These are phyloP conservation scores for Rostrohypoxylon terebratum DNA, from an alignment of 495 filamentous ascomycete genomes.

Conservation along the genomic window DNA sequence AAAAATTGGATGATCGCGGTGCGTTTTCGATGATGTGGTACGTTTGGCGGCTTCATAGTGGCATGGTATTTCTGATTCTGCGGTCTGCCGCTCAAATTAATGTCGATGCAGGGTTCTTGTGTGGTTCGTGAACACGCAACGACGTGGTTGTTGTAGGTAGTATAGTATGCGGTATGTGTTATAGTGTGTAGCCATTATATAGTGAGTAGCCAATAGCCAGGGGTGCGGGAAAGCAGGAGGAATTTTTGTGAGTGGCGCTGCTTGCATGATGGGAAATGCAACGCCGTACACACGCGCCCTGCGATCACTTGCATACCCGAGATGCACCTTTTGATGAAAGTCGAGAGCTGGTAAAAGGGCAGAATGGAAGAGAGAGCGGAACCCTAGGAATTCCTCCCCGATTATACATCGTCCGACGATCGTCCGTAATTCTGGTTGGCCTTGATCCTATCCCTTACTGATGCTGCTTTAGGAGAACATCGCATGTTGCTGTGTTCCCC, in stretches of 20 bases:
- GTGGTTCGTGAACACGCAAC: conserved; percentile 26
- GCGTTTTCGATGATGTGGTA: conserved; percentile 37
- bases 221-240: conserved; percentile 34
- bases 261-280: conserved; percentile 39
- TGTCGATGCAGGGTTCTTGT: conserved; percentile 40
- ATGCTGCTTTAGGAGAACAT: conserved; percentile 19
- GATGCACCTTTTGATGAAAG: conserved; percentile 40
- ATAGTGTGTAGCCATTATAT: conserved; percentile 11
- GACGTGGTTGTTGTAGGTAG: not conserved
- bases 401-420: conserved; percentile 34
- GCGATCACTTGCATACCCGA: conserved; percentile 46
- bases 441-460: conserved; percentile 34
- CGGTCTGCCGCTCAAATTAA: conserved; percentile 37
- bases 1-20: conserved; percentile 28
- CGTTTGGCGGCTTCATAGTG: conserved; percentile 36
- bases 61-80: conserved; percentile 40
- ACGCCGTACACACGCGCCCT: conserved; percentile 26
- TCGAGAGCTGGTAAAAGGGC: conserved; percentile 43
- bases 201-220: conserved; percentile 19
- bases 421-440: conserved; percentile 27
- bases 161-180: not conserved
- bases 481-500: not conserved
- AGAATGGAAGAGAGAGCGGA: conserved; percentile 37
- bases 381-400: conserved; percentile 35
- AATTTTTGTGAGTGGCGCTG: conserved; percentile 11